These are phyloP conservation scores for Harrya chromipes DNA, from an alignment of 768 basidiomycete species.

Conservation along the genomic window DNA sequence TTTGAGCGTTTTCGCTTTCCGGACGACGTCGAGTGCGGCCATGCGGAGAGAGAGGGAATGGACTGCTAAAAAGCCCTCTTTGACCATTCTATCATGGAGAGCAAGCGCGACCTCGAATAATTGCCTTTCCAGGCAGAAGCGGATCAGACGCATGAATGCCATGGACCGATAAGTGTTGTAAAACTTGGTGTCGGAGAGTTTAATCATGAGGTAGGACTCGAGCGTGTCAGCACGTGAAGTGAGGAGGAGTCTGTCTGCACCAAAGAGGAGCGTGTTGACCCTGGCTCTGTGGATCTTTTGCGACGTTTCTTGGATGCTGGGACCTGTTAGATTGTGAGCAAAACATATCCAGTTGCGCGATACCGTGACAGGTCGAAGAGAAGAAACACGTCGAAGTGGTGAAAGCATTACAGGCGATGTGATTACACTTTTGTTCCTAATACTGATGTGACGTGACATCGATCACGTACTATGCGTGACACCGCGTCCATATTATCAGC, in stretches of 20 bases:
- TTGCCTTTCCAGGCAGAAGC: slow-evolving; percentile 39
- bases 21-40: slow-evolving; percentile 31
- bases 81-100: slow-evolving; percentile 42
- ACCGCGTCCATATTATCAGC: slow-evolving; percentile 7
- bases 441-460: slow-evolving; percentile 12
- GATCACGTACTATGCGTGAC: slow-evolving; percentile 15
- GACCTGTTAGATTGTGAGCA: neutral
- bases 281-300: slow-evolving; percentile 20
- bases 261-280: slow-evolving; percentile 26
- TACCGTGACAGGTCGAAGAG: neutral
- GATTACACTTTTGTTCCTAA: neutral
- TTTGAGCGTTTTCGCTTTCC: neutral
- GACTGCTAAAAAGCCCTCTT: slow-evolving; percentile 38
- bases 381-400: slow-evolving; percentile 7
- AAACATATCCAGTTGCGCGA: slow-evolving; percentile 3
- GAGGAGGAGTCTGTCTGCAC: slow-evolving; percentile 27
- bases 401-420: slow-evolving; percentile 1
- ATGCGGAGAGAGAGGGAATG: slow-evolving; percentile 41
- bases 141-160: slow-evolving; percentile 40
- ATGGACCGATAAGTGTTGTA: slow-evolving; percentile 27
- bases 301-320: neutral
- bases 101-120: slow-evolving; percentile 37
- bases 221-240: slow-evolving; percentile 19
- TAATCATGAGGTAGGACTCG: slow-evolving; percentile 20
- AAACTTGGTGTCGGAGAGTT: slow-evolving; percentile 23